Conservation (phyloP, 768 basidiomycete genomes). For the Calocera viscosa region DNA sequence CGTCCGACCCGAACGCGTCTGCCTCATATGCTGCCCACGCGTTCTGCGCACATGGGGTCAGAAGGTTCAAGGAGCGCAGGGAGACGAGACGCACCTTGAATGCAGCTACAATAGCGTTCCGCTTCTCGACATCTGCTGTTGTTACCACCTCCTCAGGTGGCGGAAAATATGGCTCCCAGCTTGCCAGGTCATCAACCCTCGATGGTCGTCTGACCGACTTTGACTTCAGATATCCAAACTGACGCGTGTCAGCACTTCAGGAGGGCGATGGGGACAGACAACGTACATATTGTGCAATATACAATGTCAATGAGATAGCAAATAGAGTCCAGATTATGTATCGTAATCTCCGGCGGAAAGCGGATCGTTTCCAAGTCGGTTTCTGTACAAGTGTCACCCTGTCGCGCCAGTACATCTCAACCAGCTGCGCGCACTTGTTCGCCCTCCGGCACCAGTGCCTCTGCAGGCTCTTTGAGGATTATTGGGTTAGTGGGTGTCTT, state of each 20-base stretch:
- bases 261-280: background rate
- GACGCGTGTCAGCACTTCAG: background rate
- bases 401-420: background rate
- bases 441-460: background rate
- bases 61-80: conserved; percentile 12
- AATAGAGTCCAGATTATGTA: background rate
- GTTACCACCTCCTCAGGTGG: background rate
- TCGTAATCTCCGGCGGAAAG: background rate
- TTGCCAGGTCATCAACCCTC: background rate
- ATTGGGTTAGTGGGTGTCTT: background rate
- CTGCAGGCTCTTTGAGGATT: background rate
- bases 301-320: background rate
- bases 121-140: conserved; percentile 46
- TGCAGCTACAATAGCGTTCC: conserved; percentile 60
- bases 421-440: background rate
- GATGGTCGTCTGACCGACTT: background rate
- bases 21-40: conserved; percentile 79
- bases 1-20: conserved; percentile 84
- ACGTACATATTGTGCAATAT: background rate
- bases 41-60: conserved; percentile 38
- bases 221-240: background rate
- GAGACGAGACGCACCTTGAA: conserved; percentile 49
- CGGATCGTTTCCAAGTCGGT: background rate
- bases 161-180: background rate
- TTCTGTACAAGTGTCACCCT: background rate